These are phyloP conservation scores for Xylogone sp. DNA, from an alignment of 2,329 filamentous ascomycete species.

Conservation along the genomic window DNA sequence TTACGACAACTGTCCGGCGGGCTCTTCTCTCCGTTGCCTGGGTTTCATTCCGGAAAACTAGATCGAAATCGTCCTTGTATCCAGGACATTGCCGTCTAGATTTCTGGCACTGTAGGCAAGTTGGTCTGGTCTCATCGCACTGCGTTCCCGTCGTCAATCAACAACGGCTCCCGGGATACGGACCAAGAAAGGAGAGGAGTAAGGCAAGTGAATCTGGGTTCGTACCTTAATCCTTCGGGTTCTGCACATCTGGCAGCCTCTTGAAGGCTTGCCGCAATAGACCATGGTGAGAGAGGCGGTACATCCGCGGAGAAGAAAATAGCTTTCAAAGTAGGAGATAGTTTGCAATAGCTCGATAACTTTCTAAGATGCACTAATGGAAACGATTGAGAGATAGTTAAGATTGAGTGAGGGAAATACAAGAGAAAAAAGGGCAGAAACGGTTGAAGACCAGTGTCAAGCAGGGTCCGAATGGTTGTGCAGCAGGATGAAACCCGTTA, in stretches of 20 bases:
- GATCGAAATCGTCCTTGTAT: slow-evolving; percentile 68
- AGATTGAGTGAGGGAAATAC: too few species aligned
- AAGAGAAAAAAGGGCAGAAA: too few species aligned
- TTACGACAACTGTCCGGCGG: slow-evolving; percentile 48
- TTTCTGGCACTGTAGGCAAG: slow-evolving; percentile 62
- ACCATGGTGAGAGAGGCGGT: slow-evolving; percentile 44
- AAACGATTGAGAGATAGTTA: too few species aligned
- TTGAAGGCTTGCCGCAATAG: slow-evolving; percentile 62
- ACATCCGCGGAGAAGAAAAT: background rate
- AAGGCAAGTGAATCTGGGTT: slow-evolving; percentile 14
- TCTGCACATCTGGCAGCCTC: slow-evolving; percentile 72
- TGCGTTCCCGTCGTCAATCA: slow-evolving; percentile 26
- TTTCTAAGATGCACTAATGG: too few species aligned
- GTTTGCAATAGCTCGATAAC: too few species aligned
- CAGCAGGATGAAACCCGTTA: too few species aligned
- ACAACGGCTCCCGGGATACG: background rate
- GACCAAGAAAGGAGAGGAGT: background rate
- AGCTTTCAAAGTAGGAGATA: background rate
- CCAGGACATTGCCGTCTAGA: slow-evolving; percentile 61
- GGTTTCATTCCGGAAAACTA: slow-evolving; percentile 71
- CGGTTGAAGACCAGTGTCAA: too few species aligned
- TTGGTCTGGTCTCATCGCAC: slow-evolving; percentile 66
- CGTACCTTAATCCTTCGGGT: slow-evolving; percentile 70
- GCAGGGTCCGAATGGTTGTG: too few species aligned
- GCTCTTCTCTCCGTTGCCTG: slow-evolving; percentile 62